Conservation (phyloP, 441 rosid species). For the Populus tomentosa region DNA sequence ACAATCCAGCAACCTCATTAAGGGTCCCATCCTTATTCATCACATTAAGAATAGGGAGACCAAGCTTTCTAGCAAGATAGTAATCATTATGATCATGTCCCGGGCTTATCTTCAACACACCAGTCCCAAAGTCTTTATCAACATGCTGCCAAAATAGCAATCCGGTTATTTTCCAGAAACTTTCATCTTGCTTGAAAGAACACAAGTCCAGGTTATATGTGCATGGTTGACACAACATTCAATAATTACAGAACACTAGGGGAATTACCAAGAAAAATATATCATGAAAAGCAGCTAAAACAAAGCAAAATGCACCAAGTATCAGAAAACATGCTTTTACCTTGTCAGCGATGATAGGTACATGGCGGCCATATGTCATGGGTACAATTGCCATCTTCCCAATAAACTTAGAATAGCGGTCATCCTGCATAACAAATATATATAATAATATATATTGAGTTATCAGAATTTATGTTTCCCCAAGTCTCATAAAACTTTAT, state of each 20-base stretch:
- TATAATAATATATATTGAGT: neutral
- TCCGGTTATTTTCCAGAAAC: constrained; percentile 8
- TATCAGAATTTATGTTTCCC: neutral
- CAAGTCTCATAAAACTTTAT: neutral
- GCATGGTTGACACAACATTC: neutral
- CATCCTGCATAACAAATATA: constrained; percentile 55
- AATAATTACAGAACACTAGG: neutral
- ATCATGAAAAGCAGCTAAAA: neutral
- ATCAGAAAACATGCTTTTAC: constrained; percentile 29
- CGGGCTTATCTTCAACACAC: constrained; percentile 98
- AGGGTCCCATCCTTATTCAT: constrained; percentile 98
- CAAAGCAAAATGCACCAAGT: constrained; percentile 3
- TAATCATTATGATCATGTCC: constrained; percentile 99
- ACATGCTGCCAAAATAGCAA: constrained; percentile 58
- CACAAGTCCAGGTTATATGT: neutral
- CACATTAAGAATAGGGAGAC: constrained; percentile 93
- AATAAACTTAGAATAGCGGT: constrained; percentile 76
- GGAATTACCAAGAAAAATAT: neutral
- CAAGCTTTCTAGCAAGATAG: constrained; percentile 93
- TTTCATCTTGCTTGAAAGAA: neutral
- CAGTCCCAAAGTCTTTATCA: constrained; percentile 98
- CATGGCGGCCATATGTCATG: constrained; percentile 98
- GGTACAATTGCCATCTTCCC: constrained; percentile 95
- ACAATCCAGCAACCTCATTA: constrained; percentile 94
- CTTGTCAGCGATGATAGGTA: constrained; percentile 86